A percentile compares a stretch with the other conserved stretches of the same genome.
These are phyloP conservation scores for Phaeomoniella chlamydospora DNA, from an alignment of 2,329 filamentous ascomycete genomes.

Conservation along the genomic window DNA sequence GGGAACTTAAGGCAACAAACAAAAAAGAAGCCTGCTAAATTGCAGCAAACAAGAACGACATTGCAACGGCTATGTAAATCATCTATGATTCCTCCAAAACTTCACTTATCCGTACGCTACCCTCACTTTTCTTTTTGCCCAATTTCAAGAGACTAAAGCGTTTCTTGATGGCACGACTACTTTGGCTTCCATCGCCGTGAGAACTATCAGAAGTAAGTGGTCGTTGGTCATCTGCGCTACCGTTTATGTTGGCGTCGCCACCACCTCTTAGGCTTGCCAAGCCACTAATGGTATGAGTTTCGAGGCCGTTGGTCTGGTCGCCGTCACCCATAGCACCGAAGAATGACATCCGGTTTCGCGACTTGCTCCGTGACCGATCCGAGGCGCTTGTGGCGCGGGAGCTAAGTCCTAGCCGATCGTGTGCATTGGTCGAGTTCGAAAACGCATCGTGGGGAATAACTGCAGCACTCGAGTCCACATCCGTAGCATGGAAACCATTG, in stretches of 20 bases:
- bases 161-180: slow-evolving; percentile 52
- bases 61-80: too few species aligned
- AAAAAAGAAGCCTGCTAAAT: too few species aligned
- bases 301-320: not conserved
- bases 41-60: too few species aligned
- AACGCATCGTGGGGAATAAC: not conserved
- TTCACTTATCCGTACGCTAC: slow-evolving; percentile 20
- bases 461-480: too few species aligned
- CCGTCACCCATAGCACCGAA: not conserved
- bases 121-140: slow-evolving; percentile 52
- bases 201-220: not conserved
- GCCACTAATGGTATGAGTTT: not conserved
- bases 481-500: not conserved
- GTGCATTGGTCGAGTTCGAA: not conserved
- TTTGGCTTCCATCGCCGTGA: not conserved
- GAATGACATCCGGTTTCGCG: not conserved
- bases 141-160: slow-evolving; percentile 65
- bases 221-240: not conserved
- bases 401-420: not conserved
- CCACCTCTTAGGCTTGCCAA: not conserved
- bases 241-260: not conserved
- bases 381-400: not conserved
- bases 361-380: not conserved
- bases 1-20: too few species aligned
- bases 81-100: slow-evolving; percentile 8